Base-by-base conservation (phyloP, 2,329 filamentous ascomycete species). In the Hypoxylon rubiginosum region DNA sequence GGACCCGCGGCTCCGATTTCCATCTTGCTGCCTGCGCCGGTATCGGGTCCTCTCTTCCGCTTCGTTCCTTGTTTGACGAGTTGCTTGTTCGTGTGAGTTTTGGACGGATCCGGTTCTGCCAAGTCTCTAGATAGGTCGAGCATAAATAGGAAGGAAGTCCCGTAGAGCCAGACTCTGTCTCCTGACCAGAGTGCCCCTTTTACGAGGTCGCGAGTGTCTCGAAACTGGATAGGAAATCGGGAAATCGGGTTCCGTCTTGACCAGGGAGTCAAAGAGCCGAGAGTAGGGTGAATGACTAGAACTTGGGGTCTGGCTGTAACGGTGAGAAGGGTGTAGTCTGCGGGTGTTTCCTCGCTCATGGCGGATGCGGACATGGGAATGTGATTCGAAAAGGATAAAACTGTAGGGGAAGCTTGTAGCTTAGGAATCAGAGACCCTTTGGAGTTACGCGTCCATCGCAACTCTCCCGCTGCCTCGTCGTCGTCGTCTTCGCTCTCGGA, bases 181-280 rank as follows among this genome's bases (percentile, higher is more conserved):
- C 91, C 83, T 75, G 97, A 92, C 94, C 95, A 98, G 41, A 97
- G 79, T 26, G 90, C 89, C 3, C 94, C 94, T 82, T 95, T 95
- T 58, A 91, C 91, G 45, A 92, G 85, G 76, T 97, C 94, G 64
- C 91, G 88, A 24, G 94, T 86, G 69, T 89, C 87, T 60, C 86
- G 88, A 77, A 97, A 95, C 51, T 92, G 87, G 2, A 85, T 83
- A 0, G 94, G 96, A 19, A 97, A 88, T 62, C 86, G 87, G 15
- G 87, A 86, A n/a, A 90, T 88, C 4, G 91, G 90, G 77, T 98
- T 97, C 39, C 92, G 87, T 69, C 92, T 87, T 8, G 93, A 93
- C 96, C 96, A 99, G 36, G 92, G 86, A 4, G 91, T 93, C 10
- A 98, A 82, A 17, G 87, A 88, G 48, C 94, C 94, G 51, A 87